These are phyloP conservation scores for Tuber aestivum DNA, from an alignment of 495 filamentous ascomycete species.

Conservation along the genomic window DNA sequence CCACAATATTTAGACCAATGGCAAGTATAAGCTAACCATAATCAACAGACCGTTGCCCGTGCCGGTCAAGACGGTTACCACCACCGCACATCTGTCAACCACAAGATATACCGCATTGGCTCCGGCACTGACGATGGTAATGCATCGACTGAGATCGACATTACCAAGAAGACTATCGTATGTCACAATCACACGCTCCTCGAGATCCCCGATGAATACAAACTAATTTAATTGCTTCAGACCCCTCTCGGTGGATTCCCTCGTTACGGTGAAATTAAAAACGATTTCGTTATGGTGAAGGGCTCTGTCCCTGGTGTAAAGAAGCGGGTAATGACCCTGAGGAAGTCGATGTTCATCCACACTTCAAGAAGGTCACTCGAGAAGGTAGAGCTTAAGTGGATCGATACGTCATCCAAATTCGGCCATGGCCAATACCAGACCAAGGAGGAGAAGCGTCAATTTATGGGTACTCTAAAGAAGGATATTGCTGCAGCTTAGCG, in stretches of 20 bases:
- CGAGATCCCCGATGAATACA: not conserved
- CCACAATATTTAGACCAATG: not conserved
- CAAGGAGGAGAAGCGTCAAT: constrained; percentile 87
- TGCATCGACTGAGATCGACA: constrained; percentile 90
- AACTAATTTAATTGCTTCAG: constrained; percentile 51
- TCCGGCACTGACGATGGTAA: constrained; percentile 80
- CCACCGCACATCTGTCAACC: constrained; percentile 99
- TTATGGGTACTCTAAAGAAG: constrained; percentile 99
- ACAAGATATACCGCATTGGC: constrained; percentile 99
- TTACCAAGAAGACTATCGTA: constrained; percentile 99
- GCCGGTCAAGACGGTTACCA: constrained; percentile 99
- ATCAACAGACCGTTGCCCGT: constrained; percentile 76
- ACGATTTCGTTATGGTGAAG: constrained; percentile 98
- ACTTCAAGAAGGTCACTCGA: constrained; percentile 89
- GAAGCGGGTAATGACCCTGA: constrained; percentile 98
- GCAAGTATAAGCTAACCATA: not conserved
- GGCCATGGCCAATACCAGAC: constrained; percentile 99
- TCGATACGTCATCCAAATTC: constrained; percentile 99
- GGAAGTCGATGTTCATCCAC: constrained; percentile 98
- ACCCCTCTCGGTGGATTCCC: constrained; percentile 87
- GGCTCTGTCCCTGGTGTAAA: constrained; percentile 95
- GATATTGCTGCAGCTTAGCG: constrained; percentile 63
- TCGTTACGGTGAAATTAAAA: constrained; percentile 98
- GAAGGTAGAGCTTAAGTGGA: constrained; percentile 99
- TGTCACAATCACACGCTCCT: constrained; percentile 46